Base-by-base conservation (phyloP, 371 early-diverging fungal species). In the Saksenaea oblongispora region DNA sequence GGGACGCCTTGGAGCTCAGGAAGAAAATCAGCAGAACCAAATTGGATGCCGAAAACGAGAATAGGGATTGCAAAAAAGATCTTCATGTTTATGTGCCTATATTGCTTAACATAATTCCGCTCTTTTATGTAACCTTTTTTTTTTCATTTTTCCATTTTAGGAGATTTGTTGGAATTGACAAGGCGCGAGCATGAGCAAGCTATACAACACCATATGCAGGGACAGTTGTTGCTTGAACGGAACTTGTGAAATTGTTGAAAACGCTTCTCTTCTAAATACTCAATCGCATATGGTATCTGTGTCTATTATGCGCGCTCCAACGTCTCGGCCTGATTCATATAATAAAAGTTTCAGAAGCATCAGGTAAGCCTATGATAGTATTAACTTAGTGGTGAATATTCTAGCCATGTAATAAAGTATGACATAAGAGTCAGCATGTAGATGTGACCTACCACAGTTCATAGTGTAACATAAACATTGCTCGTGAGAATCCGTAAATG, bases 1-100 rank as follows among this genome's bases (percentile, higher is more conserved):
- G 79, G 79, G n/a, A 74, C 73, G 27, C 57, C 54, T 4, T 56
- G 41, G 37, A 78, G 44, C 1, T 65, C 55, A 18, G 78, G 72
- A 17, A 74, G 54, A 15, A 58, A 34, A 37, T 78, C 75, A 15
- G 69, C 68, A 41, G 56, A 61, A 28, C 39, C 56, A 11, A 47
- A 18, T 9, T 53, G 31, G 11, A 56, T 35, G 37, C 17, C 17
- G 24, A 47, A 26, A 47, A 22, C 9, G 5, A 61, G 10, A 41
- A 41, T 34, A 13, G 58, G 28, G 10, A 59, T 27, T n/a, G 54
- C 59, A 59, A 59, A n/a, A 59, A 27, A 53, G n/a, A 31, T 13
- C 28, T 44, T 31, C 59, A 44, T 59, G 18, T 27, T 27, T 31
- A 18, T 22, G 15, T 13, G 5, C 18, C 7, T 27, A 7, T 42